phyloP scores from a whole-genome alignment of 164 flowering plant species.

The Annona cherimola region DNA sequence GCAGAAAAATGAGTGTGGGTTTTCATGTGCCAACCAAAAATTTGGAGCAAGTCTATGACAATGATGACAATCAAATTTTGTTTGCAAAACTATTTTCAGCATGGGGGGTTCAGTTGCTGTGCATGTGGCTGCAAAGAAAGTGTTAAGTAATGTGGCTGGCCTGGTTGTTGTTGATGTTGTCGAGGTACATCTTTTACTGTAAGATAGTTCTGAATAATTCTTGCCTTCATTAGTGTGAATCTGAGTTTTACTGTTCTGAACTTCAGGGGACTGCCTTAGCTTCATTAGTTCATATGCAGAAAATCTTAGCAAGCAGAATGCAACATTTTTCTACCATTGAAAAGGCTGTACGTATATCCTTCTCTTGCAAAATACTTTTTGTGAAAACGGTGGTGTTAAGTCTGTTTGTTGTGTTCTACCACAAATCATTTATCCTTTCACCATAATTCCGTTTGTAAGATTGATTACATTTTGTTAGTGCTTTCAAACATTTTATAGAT shows the following conservation, averaged over 20 bases:
- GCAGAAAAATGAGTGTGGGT: neutral
- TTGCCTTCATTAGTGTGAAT: neutral
- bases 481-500: conserved; percentile 35
- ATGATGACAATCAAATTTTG: neutral
- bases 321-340: conserved; percentile 74
- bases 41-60: neutral
- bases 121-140: conserved; percentile 85
- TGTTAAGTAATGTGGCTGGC: conserved; percentile 64
- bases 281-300: conserved; percentile 94
- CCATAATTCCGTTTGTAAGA: neutral
- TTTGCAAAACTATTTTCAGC: conserved; percentile 34
- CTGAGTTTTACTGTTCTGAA: conserved; percentile 7
- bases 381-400: neutral
- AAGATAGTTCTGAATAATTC: conserved; percentile 1
- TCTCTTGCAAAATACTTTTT: neutral
- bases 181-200: conserved; percentile 50
- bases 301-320: conserved; percentile 79
- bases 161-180: conserved; percentile 92
- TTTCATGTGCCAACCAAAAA: neutral
- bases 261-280: conserved; percentile 97
- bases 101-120: conserved; percentile 99
- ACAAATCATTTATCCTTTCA: no score
- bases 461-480: neutral
- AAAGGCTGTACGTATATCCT: conserved; percentile 68
- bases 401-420: neutral